phyloP scores from a whole-genome alignment of 495 filamentous ascomycete species.

The Sabuloglossum arenarium region DNA sequence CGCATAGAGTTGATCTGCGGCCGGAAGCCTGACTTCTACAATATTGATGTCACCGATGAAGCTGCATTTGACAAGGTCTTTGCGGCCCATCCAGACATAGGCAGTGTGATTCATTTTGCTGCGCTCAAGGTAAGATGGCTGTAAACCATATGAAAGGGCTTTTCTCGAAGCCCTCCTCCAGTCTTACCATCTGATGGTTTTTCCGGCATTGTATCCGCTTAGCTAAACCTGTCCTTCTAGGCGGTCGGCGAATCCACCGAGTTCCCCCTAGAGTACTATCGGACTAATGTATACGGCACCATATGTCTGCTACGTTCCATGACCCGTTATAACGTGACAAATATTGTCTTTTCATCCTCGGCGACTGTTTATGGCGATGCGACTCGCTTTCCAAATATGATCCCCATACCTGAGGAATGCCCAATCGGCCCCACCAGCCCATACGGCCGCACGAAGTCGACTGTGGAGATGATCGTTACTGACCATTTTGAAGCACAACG shows the following conservation, averaged over 20 bases:
- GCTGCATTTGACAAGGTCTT: constrained; percentile 72
- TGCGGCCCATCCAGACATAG: constrained; percentile 71
- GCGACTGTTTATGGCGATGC: constrained; percentile 97
- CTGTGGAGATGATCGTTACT: constrained; percentile 75
- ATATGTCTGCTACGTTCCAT: constrained; percentile 75
- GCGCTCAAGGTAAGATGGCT: constrained; percentile 60
- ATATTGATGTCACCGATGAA: constrained; percentile 76
- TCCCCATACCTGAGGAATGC: constrained; percentile 93
- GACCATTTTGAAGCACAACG: constrained; percentile 80
- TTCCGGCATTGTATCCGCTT: not conserved
- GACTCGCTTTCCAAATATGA: constrained; percentile 92
- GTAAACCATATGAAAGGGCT: no score
- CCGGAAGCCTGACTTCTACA: constrained; percentile 68
- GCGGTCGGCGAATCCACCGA: constrained; percentile 92
- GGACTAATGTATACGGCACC: constrained; percentile 85
- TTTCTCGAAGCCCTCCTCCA: no score
- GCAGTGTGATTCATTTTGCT: constrained; percentile 96
- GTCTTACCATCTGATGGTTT: no score
- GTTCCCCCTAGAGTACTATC: constrained; percentile 93
- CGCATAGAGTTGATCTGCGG: constrained; percentile 86
- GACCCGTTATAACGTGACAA: constrained; percentile 71
- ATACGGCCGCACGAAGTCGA: constrained; percentile 87
- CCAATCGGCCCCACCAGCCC: constrained; percentile 93
- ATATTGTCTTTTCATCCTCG: constrained; percentile 94
- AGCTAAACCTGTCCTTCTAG: constrained; percentile 20